These are phyloP conservation scores for Camelina neglecta DNA, from an alignment of 345 rosid genomes.

Conservation along the genomic window DNA sequence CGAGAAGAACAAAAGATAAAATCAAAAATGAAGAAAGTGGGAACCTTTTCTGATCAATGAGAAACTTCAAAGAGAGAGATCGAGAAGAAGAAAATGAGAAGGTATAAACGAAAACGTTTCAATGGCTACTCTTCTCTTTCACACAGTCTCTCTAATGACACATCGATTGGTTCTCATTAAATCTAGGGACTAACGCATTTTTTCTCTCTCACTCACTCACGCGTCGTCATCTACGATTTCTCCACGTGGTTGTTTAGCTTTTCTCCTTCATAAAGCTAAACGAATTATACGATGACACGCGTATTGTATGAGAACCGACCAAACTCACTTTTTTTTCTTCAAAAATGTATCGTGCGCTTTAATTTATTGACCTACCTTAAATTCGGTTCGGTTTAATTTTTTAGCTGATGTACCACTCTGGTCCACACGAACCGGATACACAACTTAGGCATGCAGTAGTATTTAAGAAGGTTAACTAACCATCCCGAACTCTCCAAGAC, in stretches of 20 bases:
- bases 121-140: not conserved
- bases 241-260: constrained; percentile 24
- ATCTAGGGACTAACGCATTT: constrained; percentile 10
- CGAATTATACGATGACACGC: constrained; percentile 21
- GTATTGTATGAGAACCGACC: constrained; percentile 23
- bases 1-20: not conserved
- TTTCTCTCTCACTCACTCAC: not conserved
- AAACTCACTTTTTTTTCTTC: not conserved
- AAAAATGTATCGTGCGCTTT: constrained; percentile 23
- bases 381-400: constrained; percentile 1
- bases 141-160: not conserved
- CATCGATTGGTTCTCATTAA: constrained; percentile 38
- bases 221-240: constrained; percentile 34
- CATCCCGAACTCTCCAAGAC: too few species aligned
- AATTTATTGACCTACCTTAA: not conserved
- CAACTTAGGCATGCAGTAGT: too few species aligned
- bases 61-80: not conserved
- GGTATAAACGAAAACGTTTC: constrained; percentile 25
- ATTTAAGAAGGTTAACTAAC: too few species aligned
- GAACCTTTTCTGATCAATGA: not conserved
- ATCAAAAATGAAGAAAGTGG: not conserved
- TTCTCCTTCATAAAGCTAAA: not conserved
- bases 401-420: too few species aligned
- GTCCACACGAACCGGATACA: too few species aligned
- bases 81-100: not conserved